Conservation (phyloP, 2,329 filamentous ascomycete species). For the Incumbomyces delicatus region DNA sequence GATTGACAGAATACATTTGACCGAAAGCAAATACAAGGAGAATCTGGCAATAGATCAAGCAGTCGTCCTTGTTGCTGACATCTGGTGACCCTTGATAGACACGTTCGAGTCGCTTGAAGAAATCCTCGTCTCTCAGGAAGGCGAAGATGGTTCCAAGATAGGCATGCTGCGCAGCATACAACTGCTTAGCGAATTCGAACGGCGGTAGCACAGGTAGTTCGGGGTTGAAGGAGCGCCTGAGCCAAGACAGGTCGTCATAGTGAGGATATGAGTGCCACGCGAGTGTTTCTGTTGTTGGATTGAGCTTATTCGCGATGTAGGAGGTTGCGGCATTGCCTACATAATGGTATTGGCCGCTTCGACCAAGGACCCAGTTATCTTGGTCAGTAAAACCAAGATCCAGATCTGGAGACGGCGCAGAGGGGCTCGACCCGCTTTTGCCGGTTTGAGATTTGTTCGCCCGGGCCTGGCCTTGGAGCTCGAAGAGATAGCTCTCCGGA, state of each 20-base stretch:
- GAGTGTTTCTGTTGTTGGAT: slow-evolving; percentile 17
- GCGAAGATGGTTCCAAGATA: slow-evolving; percentile 50
- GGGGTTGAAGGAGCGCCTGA: slow-evolving; percentile 14
- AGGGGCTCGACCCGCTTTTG: no score
- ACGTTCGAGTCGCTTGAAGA: slow-evolving; percentile 35
- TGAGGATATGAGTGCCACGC: slow-evolving; percentile 1
- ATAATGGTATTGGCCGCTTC: slow-evolving; percentile 27
- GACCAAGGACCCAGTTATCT: slow-evolving; percentile 25
- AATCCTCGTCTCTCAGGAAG: slow-evolving; percentile 38
- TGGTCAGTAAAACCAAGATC: slow-evolving; percentile 24
- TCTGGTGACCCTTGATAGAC: slow-evolving; percentile 36
- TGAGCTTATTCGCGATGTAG: slow-evolving; percentile 25
- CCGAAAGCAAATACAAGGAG: slow-evolving; percentile 45
- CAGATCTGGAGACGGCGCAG: slow-evolving; percentile 25
- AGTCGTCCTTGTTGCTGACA: slow-evolving; percentile 34
- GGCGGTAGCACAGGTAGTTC: slow-evolving; percentile 35
- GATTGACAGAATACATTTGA: slow-evolving; percentile 47
- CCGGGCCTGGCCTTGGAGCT: background rate
- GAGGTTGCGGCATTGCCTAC: slow-evolving; percentile 26
- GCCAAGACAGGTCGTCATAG: slow-evolving; percentile 3
- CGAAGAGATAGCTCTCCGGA: slow-evolving; percentile 22
- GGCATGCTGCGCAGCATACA: slow-evolving; percentile 43
- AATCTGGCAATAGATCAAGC: slow-evolving; percentile 42
- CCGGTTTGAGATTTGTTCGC: no score
- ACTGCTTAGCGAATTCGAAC: slow-evolving; percentile 39